Evolutionary conservation across 2,329 filamentous ascomycete genomes (phyloP), one percentile per base, ranked within the genome.

Genomic region (Fusarium sublunatum): DNA sequence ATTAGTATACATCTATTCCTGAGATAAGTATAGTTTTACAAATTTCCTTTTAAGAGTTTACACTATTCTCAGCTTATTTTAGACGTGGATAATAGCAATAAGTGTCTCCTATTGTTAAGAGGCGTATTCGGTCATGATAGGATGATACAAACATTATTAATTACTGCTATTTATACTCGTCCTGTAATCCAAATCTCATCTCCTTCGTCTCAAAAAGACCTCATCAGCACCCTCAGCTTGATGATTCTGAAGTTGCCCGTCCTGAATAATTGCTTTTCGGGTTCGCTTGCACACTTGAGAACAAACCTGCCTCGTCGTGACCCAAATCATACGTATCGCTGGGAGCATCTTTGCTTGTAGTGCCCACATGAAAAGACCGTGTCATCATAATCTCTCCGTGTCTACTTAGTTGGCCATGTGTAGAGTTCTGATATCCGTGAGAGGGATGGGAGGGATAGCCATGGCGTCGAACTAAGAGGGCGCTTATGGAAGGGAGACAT

Each of bases 381-480:
- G 72, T 74, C 57, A 75, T 19, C 44, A 73, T 64, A 6, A 74
- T 75, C n/a, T 72, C 70, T 32, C 70, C 72, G 1, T 58, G 55
- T 11, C 48, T 55, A 5, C 50, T 58, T 5, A 57, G 54, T 0
- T 48, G 58, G 1, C 47, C 52, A 6, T 53, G 53, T 0, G 45
- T 65, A 1, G 64, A 60, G 12, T 46, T 64, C 11, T 72, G 42
- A 63, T 39, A 65, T n/a, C 58, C 62, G 5, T 64, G 35, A 7
- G 35, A 38, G 15, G 35, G 19, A 22, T 31, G 65, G 34, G 70
- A 74, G 0, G 67, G 58, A 12, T 70, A 70, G 5, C 65, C 64
- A 51, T 64, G 43, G 24, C 54, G 54, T 24, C 61, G 51, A 13
- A 65, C 53, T 1, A 66, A 4, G n/a, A 66, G 58, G 12, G 64